Evolutionary conservation across 2,329 filamentous ascomycete genomes (phyloP).

Genomic region (Dactylonectria macrodidyma): DNA sequence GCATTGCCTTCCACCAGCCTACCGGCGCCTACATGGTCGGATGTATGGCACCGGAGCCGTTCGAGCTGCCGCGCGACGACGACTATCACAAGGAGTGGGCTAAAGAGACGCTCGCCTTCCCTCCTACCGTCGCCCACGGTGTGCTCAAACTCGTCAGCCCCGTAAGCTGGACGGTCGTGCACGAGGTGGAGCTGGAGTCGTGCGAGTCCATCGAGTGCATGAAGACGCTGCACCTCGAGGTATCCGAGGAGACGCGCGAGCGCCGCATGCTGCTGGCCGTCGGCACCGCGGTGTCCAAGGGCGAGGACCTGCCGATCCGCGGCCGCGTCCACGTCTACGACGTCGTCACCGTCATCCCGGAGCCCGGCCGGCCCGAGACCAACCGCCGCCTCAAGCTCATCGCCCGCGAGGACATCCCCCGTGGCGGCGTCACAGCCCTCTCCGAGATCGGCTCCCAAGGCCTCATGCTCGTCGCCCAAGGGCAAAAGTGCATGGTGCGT

Average conservation of each 20-base stretch:
- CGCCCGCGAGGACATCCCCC: constrained; percentile 90
- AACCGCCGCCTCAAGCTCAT: constrained; percentile 88
- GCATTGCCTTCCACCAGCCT: constrained; percentile 82
- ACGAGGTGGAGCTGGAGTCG: constrained; percentile 80
- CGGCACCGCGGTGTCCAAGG: constrained; percentile 87
- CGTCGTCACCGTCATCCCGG: constrained; percentile 90
- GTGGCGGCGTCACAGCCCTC: constrained; percentile 90
- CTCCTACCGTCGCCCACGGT: constrained; percentile 80
- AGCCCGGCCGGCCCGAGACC: constrained; percentile 88
- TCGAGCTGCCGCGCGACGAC: constrained; percentile 89
- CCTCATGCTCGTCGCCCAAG: constrained; percentile 90
- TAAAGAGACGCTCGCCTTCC: constrained; percentile 75
- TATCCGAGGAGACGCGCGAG: constrained; percentile 92
- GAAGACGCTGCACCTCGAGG: constrained; percentile 86
- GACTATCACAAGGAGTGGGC: constrained; percentile 87
- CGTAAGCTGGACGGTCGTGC: constrained; percentile 82
- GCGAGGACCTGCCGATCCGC: constrained; percentile 90
- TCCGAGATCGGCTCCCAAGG: constrained; percentile 89
- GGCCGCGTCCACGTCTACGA: constrained; percentile 93
- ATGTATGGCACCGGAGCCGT: constrained; percentile 77
- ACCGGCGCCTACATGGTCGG: constrained; percentile 84
- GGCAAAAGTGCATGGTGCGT: constrained; percentile 97
- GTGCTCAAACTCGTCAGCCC: constrained; percentile 85
- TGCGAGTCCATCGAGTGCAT: constrained; percentile 86
- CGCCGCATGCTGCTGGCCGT: constrained; percentile 86